A percentile compares a stretch with the other conserved stretches of the same genome.
phyloP scores from a whole-genome alignment of 345 rosid genomes.

The Stellera chamaejasme region DNA sequence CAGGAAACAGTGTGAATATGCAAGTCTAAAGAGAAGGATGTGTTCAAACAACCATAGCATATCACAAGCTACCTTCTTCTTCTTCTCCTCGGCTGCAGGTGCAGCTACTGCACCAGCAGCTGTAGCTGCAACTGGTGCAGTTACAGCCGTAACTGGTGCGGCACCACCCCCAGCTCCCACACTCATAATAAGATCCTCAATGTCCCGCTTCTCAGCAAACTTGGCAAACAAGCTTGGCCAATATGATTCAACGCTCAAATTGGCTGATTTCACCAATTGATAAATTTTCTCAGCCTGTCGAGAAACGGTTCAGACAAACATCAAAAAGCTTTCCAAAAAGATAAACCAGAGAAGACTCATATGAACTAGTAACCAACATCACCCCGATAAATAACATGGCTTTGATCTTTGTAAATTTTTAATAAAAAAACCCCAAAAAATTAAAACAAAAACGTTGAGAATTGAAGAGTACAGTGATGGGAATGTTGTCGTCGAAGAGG shows the following conservation, averaged over 20 bases:
- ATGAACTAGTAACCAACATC: not conserved
- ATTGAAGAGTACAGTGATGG: slow-evolving; percentile 33
- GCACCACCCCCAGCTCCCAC: slow-evolving; percentile 43
- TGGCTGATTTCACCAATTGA: slow-evolving; percentile 41
- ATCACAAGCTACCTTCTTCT: slow-evolving; percentile 10
- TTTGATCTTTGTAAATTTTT: too few relatives aligned
- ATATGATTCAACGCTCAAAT: slow-evolving; percentile 40
- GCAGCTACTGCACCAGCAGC: slow-evolving; percentile 27
- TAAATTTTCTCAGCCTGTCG: slow-evolving; percentile 51
- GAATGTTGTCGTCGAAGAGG: slow-evolving; percentile 51
- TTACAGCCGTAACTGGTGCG: slow-evolving; percentile 17
- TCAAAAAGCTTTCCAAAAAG: not conserved
- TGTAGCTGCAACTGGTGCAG: slow-evolving; percentile 17
- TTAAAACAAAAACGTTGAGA: not conserved
- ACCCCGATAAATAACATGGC: too few relatives aligned
- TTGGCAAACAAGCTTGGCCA: slow-evolving; percentile 59
- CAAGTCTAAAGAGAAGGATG: not conserved
- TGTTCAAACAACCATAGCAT: not conserved
- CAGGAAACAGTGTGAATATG: not conserved
- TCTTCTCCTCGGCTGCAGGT: slow-evolving; percentile 38
- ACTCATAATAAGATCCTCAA: slow-evolving; percentile 43
- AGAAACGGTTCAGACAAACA: not conserved
- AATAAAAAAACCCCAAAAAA: not conserved
- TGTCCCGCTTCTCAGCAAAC: slow-evolving; percentile 40
- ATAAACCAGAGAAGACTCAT: not conserved